Evolutionary conservation across 2,329 filamentous ascomycete genomes (phyloP).

Genomic region (Cadophora gregata): DNA sequence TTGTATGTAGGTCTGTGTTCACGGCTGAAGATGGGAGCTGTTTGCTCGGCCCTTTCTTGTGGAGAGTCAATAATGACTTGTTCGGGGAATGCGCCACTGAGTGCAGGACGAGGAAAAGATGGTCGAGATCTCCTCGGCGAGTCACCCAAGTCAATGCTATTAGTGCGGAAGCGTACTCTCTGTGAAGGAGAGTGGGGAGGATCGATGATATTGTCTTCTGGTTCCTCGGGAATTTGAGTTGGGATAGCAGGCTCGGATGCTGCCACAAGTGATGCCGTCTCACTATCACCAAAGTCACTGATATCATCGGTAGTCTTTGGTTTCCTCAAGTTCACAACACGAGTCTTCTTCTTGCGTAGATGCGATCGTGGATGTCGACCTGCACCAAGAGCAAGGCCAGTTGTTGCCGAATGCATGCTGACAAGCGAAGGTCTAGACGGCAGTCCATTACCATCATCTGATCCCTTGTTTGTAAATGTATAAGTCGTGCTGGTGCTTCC

Average conservation of each 20-base stretch:
- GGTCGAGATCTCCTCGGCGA: slow-evolving; percentile 42
- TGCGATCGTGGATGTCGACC: slow-evolving; percentile 64
- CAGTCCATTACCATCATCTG: slow-evolving; percentile 60
- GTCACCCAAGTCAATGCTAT: slow-evolving; percentile 46
- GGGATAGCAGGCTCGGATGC: slow-evolving; percentile 66
- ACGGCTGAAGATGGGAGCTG: slow-evolving; percentile 30
- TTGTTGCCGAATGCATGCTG: slow-evolving; percentile 65
- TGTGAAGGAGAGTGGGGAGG: slow-evolving; percentile 55
- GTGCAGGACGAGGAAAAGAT: slow-evolving; percentile 30
- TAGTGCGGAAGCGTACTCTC: slow-evolving; percentile 44
- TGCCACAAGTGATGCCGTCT: slow-evolving; percentile 60
- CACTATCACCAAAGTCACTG: slow-evolving; percentile 56
- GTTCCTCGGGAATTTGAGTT: slow-evolving; percentile 64
- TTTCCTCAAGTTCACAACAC: slow-evolving; percentile 81
- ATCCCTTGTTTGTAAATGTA: slow-evolving; percentile 71
- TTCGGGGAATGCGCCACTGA: slow-evolving; percentile 30
- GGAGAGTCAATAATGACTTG: slow-evolving; percentile 30
- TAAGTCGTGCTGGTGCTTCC: slow-evolving; percentile 66
- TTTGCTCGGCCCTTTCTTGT: slow-evolving; percentile 28
- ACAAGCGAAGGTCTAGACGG: slow-evolving; percentile 73
- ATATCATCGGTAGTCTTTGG: slow-evolving; percentile 55
- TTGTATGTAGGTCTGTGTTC: slow-evolving; percentile 31
- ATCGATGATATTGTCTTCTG: slow-evolving; percentile 60
- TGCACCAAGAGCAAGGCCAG: slow-evolving; percentile 67
- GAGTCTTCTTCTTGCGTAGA: slow-evolving; percentile 80